These are phyloP conservation scores for Flaveria brownii DNA, from an alignment of 129 eudicot genomes.

Conservation along the genomic window DNA sequence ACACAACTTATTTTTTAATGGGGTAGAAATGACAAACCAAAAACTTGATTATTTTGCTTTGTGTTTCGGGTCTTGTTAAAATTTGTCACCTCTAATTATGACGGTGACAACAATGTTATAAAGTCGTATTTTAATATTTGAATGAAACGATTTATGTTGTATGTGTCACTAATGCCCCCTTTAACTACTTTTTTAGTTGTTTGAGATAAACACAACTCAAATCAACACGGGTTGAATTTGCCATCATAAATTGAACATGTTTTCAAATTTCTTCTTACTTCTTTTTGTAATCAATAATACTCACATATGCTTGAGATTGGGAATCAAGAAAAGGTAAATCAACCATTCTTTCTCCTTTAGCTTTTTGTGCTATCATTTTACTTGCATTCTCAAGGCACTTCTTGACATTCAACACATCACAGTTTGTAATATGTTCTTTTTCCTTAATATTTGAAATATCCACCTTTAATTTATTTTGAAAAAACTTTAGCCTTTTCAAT, in stretches of 20 bases:
- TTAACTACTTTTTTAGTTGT: too few relatives aligned
- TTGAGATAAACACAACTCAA: not conserved
- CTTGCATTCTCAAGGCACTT: slow-evolving; percentile 8
- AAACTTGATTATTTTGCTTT: too few relatives aligned
- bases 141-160: too few relatives aligned
- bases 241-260: too few relatives aligned
- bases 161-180: too few relatives aligned
- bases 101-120: not conserved
- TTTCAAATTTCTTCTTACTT: too few relatives aligned
- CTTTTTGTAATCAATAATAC: not conserved
- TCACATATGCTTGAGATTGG: slow-evolving; percentile 10
- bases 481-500: slow-evolving; percentile 27
- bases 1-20: too few relatives aligned
- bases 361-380: slow-evolving; percentile 2
- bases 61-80: too few relatives aligned
- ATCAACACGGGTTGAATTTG: not conserved
- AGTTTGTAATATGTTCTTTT: slow-evolving; percentile 4
- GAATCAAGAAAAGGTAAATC: not conserved
- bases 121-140: not conserved
- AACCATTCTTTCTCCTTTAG: not conserved
- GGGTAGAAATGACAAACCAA: too few relatives aligned
- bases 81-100: too few relatives aligned
- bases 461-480: slow-evolving; percentile 17
- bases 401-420: not conserved
- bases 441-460: slow-evolving; percentile 22